Evolutionary conservation across 768 basidiomycete genomes (phyloP).

Genomic region (Lyophyllum decastes): DNA sequence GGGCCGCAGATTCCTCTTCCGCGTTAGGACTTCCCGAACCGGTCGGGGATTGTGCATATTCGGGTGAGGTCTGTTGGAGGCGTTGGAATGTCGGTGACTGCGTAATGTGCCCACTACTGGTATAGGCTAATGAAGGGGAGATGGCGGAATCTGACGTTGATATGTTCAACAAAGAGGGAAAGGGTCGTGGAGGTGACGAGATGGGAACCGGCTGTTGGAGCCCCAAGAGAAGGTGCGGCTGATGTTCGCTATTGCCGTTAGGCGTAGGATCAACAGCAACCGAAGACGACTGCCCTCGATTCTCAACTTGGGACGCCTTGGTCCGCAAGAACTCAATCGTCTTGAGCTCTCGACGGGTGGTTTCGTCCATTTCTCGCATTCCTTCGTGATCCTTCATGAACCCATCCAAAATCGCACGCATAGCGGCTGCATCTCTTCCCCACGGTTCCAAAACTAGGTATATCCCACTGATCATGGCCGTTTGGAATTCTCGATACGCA

Average conservation of each 20-base stretch:
- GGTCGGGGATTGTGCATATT: conserved; percentile 58
- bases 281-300: conserved; percentile 32
- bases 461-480: conserved; percentile 87
- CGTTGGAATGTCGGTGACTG: conserved; percentile 63
- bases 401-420: conserved; percentile 79
- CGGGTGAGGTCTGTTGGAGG: conserved; percentile 50
- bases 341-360: conserved; percentile 78
- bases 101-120: conserved; percentile 27
- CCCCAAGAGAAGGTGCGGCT: conserved; percentile 52
- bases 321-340: conserved; percentile 81
- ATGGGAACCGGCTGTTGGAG: conserved; percentile 42
- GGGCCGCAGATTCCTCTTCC: conserved; percentile 77
- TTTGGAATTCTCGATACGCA: conserved; percentile 86
- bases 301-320: conserved; percentile 59
- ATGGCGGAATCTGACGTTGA: conserved; percentile 19
- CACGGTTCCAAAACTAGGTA: conserved; percentile 80
- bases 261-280: conserved; percentile 25
- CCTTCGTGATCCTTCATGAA: conserved; percentile 72
- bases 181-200: conserved; percentile 32
- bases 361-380: conserved; percentile 75
- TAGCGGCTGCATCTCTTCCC: conserved; percentile 64
- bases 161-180: conserved; percentile 31
- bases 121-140: conserved; percentile 30
- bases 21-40: conserved; percentile 71
- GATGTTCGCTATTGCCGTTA: conserved; percentile 34